Conservation (phyloP, 768 basidiomycete species). For the Lactarius vividus region DNA sequence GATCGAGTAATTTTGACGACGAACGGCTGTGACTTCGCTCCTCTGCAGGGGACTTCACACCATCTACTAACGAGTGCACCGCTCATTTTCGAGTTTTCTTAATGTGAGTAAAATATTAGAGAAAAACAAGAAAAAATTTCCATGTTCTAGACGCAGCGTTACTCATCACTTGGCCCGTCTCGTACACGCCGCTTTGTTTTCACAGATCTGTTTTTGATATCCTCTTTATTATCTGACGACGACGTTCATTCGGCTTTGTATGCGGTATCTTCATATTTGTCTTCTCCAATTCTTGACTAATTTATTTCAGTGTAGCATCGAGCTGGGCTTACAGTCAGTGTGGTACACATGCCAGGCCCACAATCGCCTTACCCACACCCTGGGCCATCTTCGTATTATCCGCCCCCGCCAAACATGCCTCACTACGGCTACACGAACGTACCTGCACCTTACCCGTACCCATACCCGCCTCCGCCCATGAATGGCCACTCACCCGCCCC, state of each 20-base stretch:
- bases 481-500: constrained; percentile 39
- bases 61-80: background rate
- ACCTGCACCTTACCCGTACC: constrained; percentile 34
- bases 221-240: background rate
- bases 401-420: constrained; percentile 32
- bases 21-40: background rate
- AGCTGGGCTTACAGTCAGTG: background rate
- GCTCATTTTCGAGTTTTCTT: background rate
- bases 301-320: background rate
- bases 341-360: constrained; percentile 32
- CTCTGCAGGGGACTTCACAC: background rate
- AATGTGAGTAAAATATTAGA: background rate
- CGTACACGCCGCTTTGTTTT: background rate
- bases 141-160: background rate
- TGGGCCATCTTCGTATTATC: constrained; percentile 36
- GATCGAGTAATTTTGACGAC: background rate
- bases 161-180: background rate
- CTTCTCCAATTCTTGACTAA: background rate
- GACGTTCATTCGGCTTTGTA: background rate
- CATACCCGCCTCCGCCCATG: constrained; percentile 40
- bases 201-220: constrained; percentile 10
- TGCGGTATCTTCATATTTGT: background rate
- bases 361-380: constrained; percentile 37
- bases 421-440: constrained; percentile 30
- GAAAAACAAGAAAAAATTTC: background rate